Evolutionary conservation across 2,329 filamentous ascomycete genomes (phyloP), one percentile per base, ranked within the genome.

Genomic region (Verticillium dahliae): DNA sequence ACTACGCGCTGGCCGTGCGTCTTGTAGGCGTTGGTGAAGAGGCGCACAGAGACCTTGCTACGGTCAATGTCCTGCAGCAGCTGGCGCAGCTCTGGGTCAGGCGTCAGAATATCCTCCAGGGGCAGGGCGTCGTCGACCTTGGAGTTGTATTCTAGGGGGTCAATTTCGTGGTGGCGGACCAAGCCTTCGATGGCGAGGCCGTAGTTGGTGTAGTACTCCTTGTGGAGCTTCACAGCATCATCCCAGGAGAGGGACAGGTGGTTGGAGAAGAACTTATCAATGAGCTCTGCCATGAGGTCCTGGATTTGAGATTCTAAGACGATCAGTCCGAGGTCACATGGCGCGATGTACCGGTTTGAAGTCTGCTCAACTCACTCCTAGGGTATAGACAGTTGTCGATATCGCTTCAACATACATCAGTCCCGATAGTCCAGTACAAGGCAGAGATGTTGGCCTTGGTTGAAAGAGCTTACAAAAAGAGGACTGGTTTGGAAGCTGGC

Each of bases 361-460:
- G 6, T 10, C 1, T 2, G 6, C 18, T 13, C 45, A 6, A 73
- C 84, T 75, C 71, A 92, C 91, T 93, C 76, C 89, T 92, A 0
- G 93, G 87, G 71, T 97, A 98, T 61, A 98, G 85, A 76, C 96
- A 99, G 72, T 99, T 99, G 81, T 99, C 95, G 71, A 99, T 98
- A 73, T 99, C 95, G 72, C 97, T 98, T 75, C 6, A 15, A 14
- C 5, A 1, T 41, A 18, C 45, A 14, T 58, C 18, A 64, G 62
- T 33, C 13, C 6, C 34, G 10, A 60, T 9, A n/a, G 6, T 4
- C n/a, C n/a, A 27, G n/a, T 11, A 11, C 18, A 52, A 11, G 10
- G 5, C 14, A 38, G 14, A 56, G 9, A 14, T 56, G 2, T 15
- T 37, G 18, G 22, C 27, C 27, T 27, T 50, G 15, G 34, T 18